Percentiles rank a stretch among this genome's conserved stretches.
Evolutionary conservation across 768 basidiomycete genomes (phyloP).

Genomic region (Scleroderma bovista): DNA sequence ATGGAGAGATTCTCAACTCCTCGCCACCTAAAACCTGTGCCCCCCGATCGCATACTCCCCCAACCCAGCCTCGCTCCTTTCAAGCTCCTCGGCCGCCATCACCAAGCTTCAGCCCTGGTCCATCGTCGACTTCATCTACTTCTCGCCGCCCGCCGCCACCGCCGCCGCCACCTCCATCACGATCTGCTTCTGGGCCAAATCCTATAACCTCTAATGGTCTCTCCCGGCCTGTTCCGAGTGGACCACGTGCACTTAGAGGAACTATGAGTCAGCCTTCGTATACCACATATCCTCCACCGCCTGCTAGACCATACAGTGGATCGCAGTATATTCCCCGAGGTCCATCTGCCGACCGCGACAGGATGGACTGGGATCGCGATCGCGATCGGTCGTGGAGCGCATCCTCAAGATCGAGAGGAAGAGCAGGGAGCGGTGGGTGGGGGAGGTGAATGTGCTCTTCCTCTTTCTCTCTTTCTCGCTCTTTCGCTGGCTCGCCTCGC

Average conservation of each 20-base stretch:
- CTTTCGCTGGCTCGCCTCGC: neutral
- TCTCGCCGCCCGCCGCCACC: slow-evolving; percentile 20
- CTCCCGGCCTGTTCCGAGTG: slow-evolving; percentile 34
- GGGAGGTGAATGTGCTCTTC: slow-evolving; percentile 20
- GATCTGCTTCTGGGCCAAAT: slow-evolving; percentile 18
- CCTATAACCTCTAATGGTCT: slow-evolving; percentile 14
- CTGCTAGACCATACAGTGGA: slow-evolving; percentile 18
- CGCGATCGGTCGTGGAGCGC: slow-evolving; percentile 33
- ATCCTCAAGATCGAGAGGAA: slow-evolving; percentile 24
- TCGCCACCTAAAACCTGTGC: slow-evolving; percentile 31
- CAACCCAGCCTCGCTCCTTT: slow-evolving; percentile 46
- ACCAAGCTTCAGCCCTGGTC: slow-evolving; percentile 19
- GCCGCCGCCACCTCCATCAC: slow-evolving; percentile 23
- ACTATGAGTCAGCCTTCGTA: slow-evolving; percentile 19
- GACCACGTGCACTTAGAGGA: slow-evolving; percentile 35
- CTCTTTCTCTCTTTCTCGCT: neutral
- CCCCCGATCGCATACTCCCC: slow-evolving; percentile 39
- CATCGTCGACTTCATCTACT: slow-evolving; percentile 16
- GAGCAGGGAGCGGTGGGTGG: slow-evolving; percentile 34
- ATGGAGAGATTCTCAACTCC: slow-evolving; percentile 45
- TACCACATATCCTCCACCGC: slow-evolving; percentile 11
- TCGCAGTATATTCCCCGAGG: slow-evolving; percentile 42
- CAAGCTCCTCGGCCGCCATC: slow-evolving; percentile 23
- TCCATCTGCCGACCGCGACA: slow-evolving; percentile 48
- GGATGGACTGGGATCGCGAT: slow-evolving; percentile 42